These are phyloP conservation scores for Udeniomyces megalosporus DNA, from an alignment of 768 basidiomycete species.

Conservation along the genomic window DNA sequence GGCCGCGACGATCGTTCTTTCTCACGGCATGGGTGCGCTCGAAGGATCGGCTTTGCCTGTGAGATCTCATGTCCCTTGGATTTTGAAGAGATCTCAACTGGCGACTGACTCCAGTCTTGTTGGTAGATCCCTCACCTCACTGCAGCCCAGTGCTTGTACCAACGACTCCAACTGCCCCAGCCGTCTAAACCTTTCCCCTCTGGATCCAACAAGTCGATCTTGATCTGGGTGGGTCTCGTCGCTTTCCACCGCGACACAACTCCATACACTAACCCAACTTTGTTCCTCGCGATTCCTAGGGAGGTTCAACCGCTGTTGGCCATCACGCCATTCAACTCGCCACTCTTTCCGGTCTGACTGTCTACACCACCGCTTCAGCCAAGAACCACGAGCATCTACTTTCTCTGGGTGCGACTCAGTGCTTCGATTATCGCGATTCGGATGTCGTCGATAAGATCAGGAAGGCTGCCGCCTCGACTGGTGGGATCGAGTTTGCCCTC, in stretches of 20 bases:
- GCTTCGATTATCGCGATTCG: slow-evolving; percentile 1
- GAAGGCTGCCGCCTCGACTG: neutral
- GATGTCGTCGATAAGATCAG: slow-evolving; percentile 5
- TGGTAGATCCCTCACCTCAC: slow-evolving; percentile 8
- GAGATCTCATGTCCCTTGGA: too few species aligned
- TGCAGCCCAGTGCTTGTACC: neutral
- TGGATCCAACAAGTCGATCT: neutral
- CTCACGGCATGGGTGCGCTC: neutral
- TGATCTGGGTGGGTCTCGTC: neutral
- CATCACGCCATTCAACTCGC: slow-evolving; percentile 34
- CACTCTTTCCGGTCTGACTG: too few species aligned
- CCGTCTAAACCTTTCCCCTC: neutral
- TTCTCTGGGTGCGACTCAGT: slow-evolving; percentile 33
- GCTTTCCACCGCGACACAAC: too few species aligned
- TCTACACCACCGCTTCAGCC: too few species aligned
- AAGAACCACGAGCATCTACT: too few species aligned
- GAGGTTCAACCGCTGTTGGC: slow-evolving; percentile 22
- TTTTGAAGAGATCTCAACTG: neutral
- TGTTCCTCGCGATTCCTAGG: too few species aligned
- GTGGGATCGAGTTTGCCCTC: neutral
- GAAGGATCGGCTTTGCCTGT: neutral
- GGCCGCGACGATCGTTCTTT: neutral
- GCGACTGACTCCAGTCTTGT: neutral
- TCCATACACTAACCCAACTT: too few species aligned
- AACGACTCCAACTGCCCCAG: neutral